Evolutionary conservation across 1,139 yeast species (phyloP), one percentile per base, ranked within the genome.

Genomic region (Scheffersomyces lignicola): DNA sequence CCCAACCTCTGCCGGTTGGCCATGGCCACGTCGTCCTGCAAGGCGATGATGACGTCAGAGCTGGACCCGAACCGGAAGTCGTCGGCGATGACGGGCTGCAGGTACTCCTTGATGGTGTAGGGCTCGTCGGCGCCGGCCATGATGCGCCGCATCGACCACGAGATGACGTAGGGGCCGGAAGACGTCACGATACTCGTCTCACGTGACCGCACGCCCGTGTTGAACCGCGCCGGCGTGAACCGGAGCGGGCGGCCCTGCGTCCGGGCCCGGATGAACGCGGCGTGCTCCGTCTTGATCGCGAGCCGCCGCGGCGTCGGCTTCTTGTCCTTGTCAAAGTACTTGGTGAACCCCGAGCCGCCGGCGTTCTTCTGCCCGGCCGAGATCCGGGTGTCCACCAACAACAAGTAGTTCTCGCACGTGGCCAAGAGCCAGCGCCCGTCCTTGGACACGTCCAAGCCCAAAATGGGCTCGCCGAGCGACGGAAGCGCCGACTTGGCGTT

Each of bases 371-470:
- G 68, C 18, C 87, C 92, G 5, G 68, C 71, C 37, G 77, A 77
- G 38, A 84, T 79, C 23, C 70, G 65, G 7, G 79, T 66, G 55
- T 87, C 94, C 43, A 86, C 69, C 33, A 89, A 69, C 38, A 88
- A 63, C 39, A 88, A 60, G 51, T 84, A 85, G 1, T 78, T 74
- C 47, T 71, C 66, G 62, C 92, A 85, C 0, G 96, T 88, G 1
- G 89, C 94, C 41, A 89, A 63, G 28, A 88, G 51, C 86, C 90
- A 88, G 49, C 77, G 69, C 38, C 96, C 96, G 54, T 85, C 94
- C 16, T 83, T 78, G 5, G 95, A 80, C 1, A 77, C 78, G 40
- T 84, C 90, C 18, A 86, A 49, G 17, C 84, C 84, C 32, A 70
- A 61, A 32, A 84, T 76, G 2, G 79, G 65, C 45, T 86, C 94